A percentile compares a stretch with the other conserved stretches of the same genome.
Evolutionary conservation across 2,329 filamentous ascomycete species (phyloP).

Genomic region (Hypoxylon sp.): DNA sequence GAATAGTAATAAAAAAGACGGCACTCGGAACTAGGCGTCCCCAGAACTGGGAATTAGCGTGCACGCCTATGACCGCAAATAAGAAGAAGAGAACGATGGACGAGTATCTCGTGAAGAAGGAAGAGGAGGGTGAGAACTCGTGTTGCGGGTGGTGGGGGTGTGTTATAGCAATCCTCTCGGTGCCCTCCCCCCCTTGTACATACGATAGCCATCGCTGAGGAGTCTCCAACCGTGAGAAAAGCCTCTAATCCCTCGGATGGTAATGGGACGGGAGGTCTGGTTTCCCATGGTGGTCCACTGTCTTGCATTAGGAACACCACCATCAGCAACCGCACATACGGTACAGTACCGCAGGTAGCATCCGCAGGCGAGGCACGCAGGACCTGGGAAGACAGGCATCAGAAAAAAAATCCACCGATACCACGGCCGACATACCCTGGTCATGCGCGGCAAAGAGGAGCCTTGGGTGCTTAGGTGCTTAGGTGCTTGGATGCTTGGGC

Average conservation of each 20-base stretch:
- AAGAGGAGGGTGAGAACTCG: constrained; percentile 63
- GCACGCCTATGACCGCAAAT: constrained; percentile 73
- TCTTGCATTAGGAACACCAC: constrained; percentile 47
- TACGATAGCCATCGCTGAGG: constrained; percentile 19
- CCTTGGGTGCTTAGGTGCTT: constrained; percentile 7
- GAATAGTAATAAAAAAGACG: constrained; percentile 61
- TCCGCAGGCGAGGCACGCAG: constrained; percentile 44
- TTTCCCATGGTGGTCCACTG: constrained; percentile 43
- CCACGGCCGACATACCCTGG: constrained; percentile 45
- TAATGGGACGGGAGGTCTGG: constrained; percentile 39
- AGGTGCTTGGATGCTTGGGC: constrained; percentile 7
- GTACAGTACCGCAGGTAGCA: constrained; percentile 34
- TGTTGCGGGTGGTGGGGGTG: constrained; percentile 65
- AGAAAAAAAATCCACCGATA: constrained; percentile 46
- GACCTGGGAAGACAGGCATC: constrained; percentile 38
- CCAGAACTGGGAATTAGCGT: constrained; percentile 70
- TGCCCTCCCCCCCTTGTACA: constrained; percentile 28
- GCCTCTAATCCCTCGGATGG: constrained; percentile 41
- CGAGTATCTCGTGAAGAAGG: constrained; percentile 70
- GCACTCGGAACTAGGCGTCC: constrained; percentile 68
- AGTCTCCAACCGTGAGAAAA: constrained; percentile 22
- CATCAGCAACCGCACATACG: constrained; percentile 8
- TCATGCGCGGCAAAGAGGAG: constrained; percentile 51
- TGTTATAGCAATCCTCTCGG: constrained; percentile 59
- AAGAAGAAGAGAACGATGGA: constrained; percentile 71